Conservation (phyloP, 208 protist species). For the Acanthamoeba healyi region DNA sequence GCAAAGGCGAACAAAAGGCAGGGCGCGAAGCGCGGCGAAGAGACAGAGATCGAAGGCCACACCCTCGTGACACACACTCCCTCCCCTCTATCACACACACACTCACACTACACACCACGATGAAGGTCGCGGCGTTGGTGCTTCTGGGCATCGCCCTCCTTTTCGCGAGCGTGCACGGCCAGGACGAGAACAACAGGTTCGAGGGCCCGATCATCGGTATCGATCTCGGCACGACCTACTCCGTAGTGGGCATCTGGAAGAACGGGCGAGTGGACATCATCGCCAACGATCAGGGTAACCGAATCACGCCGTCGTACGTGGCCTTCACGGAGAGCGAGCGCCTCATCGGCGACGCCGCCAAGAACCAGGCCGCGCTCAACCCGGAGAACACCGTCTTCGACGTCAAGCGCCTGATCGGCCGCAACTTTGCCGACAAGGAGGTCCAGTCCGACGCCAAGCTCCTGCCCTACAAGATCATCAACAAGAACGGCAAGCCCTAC, state of each 20-base stretch:
- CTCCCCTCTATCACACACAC: neutral
- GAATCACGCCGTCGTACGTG: slow-evolving; percentile 94
- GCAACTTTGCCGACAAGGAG: slow-evolving; percentile 89
- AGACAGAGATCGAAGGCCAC: neutral
- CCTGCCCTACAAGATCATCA: slow-evolving; percentile 92
- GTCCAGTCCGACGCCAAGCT: slow-evolving; percentile 91
- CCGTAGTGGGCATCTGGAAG: slow-evolving; percentile 91
- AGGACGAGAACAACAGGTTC: too few relatives aligned
- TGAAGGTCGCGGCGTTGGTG: neutral
- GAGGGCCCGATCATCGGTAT: too few relatives aligned
- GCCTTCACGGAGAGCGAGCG: slow-evolving; percentile 92
- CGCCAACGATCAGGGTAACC: slow-evolving; percentile 91
- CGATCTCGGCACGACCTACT: slow-evolving; percentile 93
- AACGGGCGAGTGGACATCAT: slow-evolving; percentile 92
- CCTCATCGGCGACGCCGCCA: neutral
- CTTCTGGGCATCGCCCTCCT: neutral
- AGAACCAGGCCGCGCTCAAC: slow-evolving; percentile 93
- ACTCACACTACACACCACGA: neutral
- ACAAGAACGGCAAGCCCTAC: slow-evolving; percentile 88
- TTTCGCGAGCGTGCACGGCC: neutral
- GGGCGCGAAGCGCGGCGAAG: too few relatives aligned
- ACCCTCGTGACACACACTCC: too few relatives aligned
- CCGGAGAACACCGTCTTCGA: slow-evolving; percentile 96
- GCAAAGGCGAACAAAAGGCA: neutral
- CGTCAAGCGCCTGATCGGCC: slow-evolving; percentile 95